These are phyloP conservation scores for Tephrocybe rancida DNA, from an alignment of 768 basidiomycete genomes.

Conservation along the genomic window DNA sequence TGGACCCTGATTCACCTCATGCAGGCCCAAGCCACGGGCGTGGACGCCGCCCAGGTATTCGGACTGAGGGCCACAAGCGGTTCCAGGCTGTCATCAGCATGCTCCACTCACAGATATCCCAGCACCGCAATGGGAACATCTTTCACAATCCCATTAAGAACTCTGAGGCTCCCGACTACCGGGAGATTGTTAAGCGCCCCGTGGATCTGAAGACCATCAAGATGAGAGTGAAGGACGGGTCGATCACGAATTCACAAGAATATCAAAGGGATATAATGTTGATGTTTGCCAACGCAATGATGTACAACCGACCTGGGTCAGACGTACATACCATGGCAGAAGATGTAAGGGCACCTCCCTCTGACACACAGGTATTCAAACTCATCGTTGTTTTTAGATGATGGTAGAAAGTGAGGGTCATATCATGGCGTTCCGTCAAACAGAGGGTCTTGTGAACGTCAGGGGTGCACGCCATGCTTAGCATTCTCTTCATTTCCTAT, in stretches of 20 bases:
- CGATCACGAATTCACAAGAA: conserved; percentile 80
- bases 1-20: background rate
- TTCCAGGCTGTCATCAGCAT: conserved; percentile 83
- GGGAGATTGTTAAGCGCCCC: conserved; percentile 89
- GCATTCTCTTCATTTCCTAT: background rate
- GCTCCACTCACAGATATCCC: conserved; percentile 80
- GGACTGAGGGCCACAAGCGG: conserved; percentile 59
- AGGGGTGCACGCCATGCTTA: conserved; percentile 40
- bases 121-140: conserved; percentile 86
- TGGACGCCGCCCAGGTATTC: conserved; percentile 34
- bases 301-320: conserved; percentile 89
- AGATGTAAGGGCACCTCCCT: conserved; percentile 58
- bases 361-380: background rate
- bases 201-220: conserved; percentile 97
- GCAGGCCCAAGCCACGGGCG: conserved; percentile 30
- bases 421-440: conserved; percentile 73
- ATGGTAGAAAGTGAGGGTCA: conserved; percentile 72
- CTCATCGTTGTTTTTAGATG: conserved; percentile 49
- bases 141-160: conserved; percentile 90
- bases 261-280: conserved; percentile 89
- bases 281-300: conserved; percentile 97
- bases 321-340: conserved; percentile 91
- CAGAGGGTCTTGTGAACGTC: conserved; percentile 60
- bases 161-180: conserved; percentile 89
- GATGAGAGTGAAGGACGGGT: conserved; percentile 79